Evolutionary conservation across 208 protist species (phyloP).

Genomic region (Jaenimonas drosophilae): DNA sequence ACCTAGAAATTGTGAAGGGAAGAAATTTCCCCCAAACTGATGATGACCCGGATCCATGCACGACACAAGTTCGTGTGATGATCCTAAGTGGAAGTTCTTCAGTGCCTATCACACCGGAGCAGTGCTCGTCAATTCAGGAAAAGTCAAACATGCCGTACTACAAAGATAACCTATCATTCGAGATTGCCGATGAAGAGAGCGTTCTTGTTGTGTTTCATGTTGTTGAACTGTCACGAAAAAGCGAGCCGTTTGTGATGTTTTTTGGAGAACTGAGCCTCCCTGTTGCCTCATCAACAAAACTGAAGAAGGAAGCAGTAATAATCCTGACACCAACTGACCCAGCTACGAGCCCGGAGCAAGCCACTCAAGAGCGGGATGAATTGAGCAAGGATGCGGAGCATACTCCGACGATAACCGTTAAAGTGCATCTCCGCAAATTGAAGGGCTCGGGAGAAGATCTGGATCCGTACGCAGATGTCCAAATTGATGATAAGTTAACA

Average conservation of each 20-base stretch:
- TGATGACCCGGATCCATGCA: neutral
- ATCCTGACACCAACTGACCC: neutral
- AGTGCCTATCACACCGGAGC: no score
- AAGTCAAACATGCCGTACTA: conserved; percentile 1
- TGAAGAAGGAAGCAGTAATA: neutral
- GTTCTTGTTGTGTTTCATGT: neutral
- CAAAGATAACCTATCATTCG: neutral
- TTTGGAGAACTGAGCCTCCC: neutral
- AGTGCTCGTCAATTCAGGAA: neutral
- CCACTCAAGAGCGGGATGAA: neutral
- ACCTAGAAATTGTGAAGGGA: neutral
- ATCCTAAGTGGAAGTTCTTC: neutral
- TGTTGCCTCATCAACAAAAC: neutral
- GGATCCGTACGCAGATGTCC: neutral
- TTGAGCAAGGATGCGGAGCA: neutral
- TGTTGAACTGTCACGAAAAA: neutral
- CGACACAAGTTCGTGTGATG: neutral
- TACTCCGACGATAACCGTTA: neutral
- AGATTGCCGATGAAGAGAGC: neutral
- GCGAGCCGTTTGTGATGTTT: neutral
- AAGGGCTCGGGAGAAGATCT: neutral
- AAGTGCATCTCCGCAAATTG: neutral
- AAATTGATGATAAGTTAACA: neutral
- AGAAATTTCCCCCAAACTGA: conserved; percentile 1
- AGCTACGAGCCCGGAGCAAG: neutral